Conservation (phyloP, 768 basidiomycete genomes). For the Coprinopsis marcescibilis region DNA sequence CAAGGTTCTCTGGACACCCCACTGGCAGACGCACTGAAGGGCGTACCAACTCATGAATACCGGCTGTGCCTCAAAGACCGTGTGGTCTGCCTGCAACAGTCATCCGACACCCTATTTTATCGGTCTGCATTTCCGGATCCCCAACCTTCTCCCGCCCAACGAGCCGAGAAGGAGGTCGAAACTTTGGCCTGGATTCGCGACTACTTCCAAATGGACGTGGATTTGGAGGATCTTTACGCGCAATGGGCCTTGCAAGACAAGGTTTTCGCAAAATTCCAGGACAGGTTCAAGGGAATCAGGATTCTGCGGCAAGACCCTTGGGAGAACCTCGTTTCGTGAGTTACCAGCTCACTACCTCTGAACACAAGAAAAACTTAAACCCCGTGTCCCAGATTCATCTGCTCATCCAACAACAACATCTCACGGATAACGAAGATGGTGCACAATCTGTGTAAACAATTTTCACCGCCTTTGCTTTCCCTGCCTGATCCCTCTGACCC, state of each 20-base stretch:
- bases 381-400: slow-evolving; percentile 70
- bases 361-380: not conserved
- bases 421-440: slow-evolving; percentile 92
- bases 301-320: slow-evolving; percentile 92
- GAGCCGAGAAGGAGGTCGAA: slow-evolving; percentile 45
- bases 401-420: slow-evolving; percentile 97
- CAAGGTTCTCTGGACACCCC: no score
- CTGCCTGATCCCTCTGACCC: slow-evolving; percentile 28
- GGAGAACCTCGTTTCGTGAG: slow-evolving; percentile 92
- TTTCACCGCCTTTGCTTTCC: slow-evolving; percentile 63
- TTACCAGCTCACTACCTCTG: slow-evolving; percentile 14
- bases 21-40: slow-evolving; percentile 11
- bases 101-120: slow-evolving; percentile 61
- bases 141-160: slow-evolving; percentile 28
- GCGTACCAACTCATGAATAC: slow-evolving; percentile 47
- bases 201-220: slow-evolving; percentile 85
- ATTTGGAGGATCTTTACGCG: slow-evolving; percentile 64
- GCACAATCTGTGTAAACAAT: slow-evolving; percentile 71
- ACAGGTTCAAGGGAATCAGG: slow-evolving; percentile 74
- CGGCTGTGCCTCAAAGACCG: slow-evolving; percentile 76
- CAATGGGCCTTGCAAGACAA: slow-evolving; percentile 71
- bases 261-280: slow-evolving; percentile 61
- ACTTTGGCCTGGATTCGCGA: slow-evolving; percentile 72
- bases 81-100: slow-evolving; percentile 78
- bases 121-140: slow-evolving; percentile 58